phyloP scores from a whole-genome alignment of 2,329 filamentous ascomycete genomes.

The Mycogone perniciosa region DNA sequence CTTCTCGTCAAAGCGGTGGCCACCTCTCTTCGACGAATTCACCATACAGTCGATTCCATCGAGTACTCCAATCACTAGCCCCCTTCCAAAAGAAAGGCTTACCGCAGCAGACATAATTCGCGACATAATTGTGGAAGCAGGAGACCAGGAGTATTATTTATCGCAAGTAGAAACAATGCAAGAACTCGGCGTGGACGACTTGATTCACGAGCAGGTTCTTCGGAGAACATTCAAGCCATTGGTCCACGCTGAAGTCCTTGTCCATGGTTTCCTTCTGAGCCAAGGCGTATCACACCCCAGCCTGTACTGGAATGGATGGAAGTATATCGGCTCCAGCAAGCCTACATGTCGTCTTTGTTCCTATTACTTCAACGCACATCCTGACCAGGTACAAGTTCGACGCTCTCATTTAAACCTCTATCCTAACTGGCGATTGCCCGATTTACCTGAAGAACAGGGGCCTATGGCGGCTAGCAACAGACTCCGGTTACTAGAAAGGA shows the following conservation, averaged over 20 bases:
- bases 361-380: background rate
- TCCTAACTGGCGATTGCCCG: background rate
- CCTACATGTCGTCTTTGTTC: background rate
- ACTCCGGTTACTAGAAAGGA: too few relatives aligned
- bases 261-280: background rate
- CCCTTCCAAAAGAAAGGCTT: background rate
- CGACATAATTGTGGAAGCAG: background rate
- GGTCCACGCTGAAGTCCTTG: conserved; percentile 1
- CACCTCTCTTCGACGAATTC: background rate
- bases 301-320: background rate
- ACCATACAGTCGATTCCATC: background rate
- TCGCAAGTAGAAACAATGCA: background rate
- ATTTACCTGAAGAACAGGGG: background rate
- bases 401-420: background rate
- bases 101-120: background rate
- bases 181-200: background rate
- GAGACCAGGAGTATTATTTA: background rate
- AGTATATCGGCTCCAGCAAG: conserved; percentile 2
- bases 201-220: background rate
- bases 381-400: background rate
- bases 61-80: background rate
- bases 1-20: background rate
- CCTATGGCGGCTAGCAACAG: too few relatives aligned
- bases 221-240: background rate
- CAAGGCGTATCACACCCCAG: background rate